Percentiles rank a stretch among this genome's conserved stretches.
These are phyloP conservation scores for Naganishia sp. DNA, from an alignment of 1,284 basidiomycete species.

Conservation along the genomic window DNA sequence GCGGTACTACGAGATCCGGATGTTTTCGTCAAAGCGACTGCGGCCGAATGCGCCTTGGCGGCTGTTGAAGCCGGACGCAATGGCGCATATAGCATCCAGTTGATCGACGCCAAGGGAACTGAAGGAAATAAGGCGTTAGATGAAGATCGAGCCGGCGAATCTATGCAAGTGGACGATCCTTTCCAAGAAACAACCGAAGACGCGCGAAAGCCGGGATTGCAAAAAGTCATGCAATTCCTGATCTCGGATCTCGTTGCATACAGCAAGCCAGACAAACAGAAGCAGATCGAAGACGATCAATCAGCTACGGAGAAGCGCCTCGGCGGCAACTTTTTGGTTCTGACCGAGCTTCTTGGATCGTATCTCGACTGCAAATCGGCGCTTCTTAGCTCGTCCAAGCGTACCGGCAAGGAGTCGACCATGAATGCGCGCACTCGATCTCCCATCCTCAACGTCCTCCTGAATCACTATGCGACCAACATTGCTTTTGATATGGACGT, in stretches of 20 bases:
- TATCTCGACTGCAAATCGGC: constrained; percentile 87
- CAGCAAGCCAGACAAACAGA: constrained; percentile 21
- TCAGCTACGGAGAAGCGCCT: constrained; percentile 26
- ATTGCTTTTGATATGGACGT: constrained; percentile 33
- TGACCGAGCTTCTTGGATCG: constrained; percentile 86
- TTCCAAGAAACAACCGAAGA: constrained; percentile 27
- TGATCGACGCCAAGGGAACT: constrained; percentile 54
- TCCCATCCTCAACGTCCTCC: constrained; percentile 23
- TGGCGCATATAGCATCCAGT: constrained; percentile 62
- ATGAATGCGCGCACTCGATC: constrained; percentile 33
- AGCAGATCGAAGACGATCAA: constrained; percentile 9
- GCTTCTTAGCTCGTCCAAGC: constrained; percentile 26
- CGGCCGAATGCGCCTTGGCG: constrained; percentile 70
- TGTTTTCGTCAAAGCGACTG: constrained; percentile 73
- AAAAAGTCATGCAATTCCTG: constrained; percentile 42
- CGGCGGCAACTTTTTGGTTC: constrained; percentile 70
- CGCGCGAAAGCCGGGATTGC: constrained; percentile 3
- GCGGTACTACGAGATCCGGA: constrained; percentile 78
- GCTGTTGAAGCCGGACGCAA: constrained; percentile 63
- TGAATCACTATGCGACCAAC: constrained; percentile 54
- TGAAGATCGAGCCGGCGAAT: constrained; percentile 25
- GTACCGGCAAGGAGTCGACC: constrained; percentile 32
- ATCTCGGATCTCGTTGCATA: constrained; percentile 37
- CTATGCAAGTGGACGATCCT: constrained; percentile 70
- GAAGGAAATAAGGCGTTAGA: constrained; percentile 14